Percentiles rank a stretch among this genome's conserved stretches.
Evolutionary conservation across 176 grass and related monocot genomes (phyloP).

Genomic region (Zoysia pacifica): DNA sequence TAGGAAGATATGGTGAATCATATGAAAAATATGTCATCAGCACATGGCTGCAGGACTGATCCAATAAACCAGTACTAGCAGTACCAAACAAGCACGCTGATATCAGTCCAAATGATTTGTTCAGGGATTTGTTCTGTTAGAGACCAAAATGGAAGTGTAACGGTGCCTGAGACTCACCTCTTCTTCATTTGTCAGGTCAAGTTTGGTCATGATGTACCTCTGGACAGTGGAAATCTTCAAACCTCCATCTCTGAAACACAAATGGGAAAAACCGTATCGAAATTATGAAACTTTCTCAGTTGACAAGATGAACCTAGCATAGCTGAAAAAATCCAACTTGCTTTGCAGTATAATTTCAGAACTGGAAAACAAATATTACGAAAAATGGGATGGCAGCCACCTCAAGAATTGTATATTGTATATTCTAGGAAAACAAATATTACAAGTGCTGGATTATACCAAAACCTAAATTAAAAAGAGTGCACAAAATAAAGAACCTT

Average conservation of each 20-base stretch:
- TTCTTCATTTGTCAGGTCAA: conserved; percentile 67
- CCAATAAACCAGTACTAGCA: neutral
- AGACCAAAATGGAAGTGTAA: conserved; percentile 19
- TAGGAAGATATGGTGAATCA: neutral
- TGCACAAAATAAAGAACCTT: conserved; percentile 14
- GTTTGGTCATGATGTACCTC: conserved; percentile 73
- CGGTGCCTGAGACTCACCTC: conserved; percentile 54
- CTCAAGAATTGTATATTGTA: neutral
- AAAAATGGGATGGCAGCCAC: neutral
- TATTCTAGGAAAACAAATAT: neutral
- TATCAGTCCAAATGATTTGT: neutral
- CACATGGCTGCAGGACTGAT: conserved; percentile 7
- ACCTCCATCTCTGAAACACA: conserved; percentile 64
- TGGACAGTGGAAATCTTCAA: conserved; percentile 68
- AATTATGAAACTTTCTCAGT: conserved; percentile 8
- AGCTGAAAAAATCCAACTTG: neutral
- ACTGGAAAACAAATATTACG: neutral
- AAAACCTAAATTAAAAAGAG: neutral
- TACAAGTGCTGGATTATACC: neutral
- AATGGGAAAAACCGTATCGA: neutral
- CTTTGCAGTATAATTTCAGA: neutral
- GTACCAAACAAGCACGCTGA: neutral
- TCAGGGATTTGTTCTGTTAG: neutral
- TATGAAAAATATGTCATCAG: conserved; percentile 4
- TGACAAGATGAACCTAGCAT: neutral